These are phyloP conservation scores for Eucommia ulmoides DNA, from an alignment of 257 asterid species.

Conservation along the genomic window DNA sequence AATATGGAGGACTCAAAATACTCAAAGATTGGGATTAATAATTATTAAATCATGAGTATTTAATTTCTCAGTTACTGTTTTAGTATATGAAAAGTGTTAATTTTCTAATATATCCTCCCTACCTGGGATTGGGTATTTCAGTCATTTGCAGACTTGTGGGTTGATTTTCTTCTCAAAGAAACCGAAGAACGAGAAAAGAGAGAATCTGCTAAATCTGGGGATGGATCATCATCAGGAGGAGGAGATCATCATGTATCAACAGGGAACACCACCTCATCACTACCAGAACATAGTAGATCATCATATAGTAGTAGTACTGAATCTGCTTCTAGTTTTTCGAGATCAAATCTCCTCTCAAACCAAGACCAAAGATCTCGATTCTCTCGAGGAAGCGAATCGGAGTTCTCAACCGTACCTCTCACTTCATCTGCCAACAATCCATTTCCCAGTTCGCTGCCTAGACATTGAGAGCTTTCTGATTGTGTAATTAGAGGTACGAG, in stretches of 20 bases:
- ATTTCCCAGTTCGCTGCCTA: conserved; percentile 32
- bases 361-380: conserved; percentile 31
- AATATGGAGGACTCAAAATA: too few relatives aligned
- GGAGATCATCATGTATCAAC: too few relatives aligned
- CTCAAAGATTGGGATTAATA: too few relatives aligned
- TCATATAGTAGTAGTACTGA: too few relatives aligned
- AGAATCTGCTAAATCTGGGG: conserved; percentile 30
- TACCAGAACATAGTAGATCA: conserved; percentile 20
- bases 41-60: too few relatives aligned
- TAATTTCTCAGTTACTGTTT: too few relatives aligned
- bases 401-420: conserved; percentile 86
- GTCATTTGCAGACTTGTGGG: conserved; percentile 97
- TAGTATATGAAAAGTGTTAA: too few relatives aligned
- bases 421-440: conserved; percentile 45
- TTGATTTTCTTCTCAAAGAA: conserved; percentile 92
- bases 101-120: too few relatives aligned
- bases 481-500: conserved; percentile 18
- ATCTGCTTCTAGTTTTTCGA: conserved; percentile 12
- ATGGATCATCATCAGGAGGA: too few relatives aligned
- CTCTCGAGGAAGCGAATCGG: conserved; percentile 44
- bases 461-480: conserved; percentile 30
- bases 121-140: too few relatives aligned
- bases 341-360: conserved; percentile 23
- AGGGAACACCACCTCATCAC: conserved; percentile 14
- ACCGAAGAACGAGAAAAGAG: conserved; percentile 66